A percentile compares a stretch with the other conserved stretches of the same genome.
Conservation (phyloP, 495 filamentous ascomycete genomes). For the Aspergillus sparsus region DNA sequence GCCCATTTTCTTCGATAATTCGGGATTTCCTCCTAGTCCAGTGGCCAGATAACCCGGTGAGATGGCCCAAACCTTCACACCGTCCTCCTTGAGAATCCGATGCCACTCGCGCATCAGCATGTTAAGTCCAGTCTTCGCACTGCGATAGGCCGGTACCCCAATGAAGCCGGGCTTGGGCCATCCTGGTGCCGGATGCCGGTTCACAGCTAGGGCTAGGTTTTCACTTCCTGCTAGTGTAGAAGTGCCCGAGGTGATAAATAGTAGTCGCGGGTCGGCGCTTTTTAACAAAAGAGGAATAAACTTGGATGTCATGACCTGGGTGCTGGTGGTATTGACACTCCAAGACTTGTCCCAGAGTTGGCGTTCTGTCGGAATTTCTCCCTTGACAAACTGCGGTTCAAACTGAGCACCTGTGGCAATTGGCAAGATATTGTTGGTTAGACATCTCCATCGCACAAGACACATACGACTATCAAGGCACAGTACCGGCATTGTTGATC, state of each 20-base stretch:
- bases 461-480: background rate
- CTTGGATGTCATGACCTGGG: conserved; percentile 48
- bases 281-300: conserved; percentile 50
- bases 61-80: conserved; percentile 59
- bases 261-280: conserved; percentile 43
- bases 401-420: conserved; percentile 33
- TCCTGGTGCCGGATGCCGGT: conserved; percentile 41
- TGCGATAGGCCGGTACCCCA: conserved; percentile 46
- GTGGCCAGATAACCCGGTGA: conserved; percentile 61
- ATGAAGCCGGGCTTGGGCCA: conserved; percentile 43
- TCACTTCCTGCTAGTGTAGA: conserved; percentile 46
- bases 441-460: too few species aligned
- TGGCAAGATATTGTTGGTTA: background rate
- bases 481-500: conserved; percentile 52
- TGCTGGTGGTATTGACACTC: conserved; percentile 56
- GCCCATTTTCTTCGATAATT: conserved; percentile 37
- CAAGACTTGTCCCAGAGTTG: conserved; percentile 54
- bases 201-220: conserved; percentile 24
- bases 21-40: conserved; percentile 39
- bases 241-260: conserved; percentile 54
- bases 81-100: conserved; percentile 54
- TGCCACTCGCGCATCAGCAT: conserved; percentile 66
- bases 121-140: conserved; percentile 61
- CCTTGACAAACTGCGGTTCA: conserved; percentile 34
- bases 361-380: conserved; percentile 34